Evolutionary conservation across 2,329 filamentous ascomycete genomes (phyloP).

Genomic region (Phoma sp.): DNA sequence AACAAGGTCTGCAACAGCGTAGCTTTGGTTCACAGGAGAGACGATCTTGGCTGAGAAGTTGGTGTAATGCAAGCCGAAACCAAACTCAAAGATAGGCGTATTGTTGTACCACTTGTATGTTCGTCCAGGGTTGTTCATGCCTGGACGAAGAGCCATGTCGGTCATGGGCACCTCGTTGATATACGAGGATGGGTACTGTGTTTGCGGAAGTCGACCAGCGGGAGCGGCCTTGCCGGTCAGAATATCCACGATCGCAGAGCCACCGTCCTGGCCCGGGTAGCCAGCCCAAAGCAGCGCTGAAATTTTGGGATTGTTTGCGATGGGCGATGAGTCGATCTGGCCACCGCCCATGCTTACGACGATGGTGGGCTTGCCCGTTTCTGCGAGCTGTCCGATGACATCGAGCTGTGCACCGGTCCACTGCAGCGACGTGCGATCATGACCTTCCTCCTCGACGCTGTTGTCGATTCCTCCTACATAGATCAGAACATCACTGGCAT

Average conservation of each 20-base stretch:
- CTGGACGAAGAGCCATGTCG: conserved; percentile 63
- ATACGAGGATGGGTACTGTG: conserved; percentile 63
- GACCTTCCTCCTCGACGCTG: conserved; percentile 59
- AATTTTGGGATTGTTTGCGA: conserved; percentile 57
- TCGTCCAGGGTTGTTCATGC: conserved; percentile 55
- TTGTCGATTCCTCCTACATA: conserved; percentile 65
- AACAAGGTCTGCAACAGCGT: conserved; percentile 23
- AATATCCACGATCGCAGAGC: conserved; percentile 62
- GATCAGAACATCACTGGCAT: conserved; percentile 59
- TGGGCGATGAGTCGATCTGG: conserved; percentile 60
- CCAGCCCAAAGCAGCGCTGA: conserved; percentile 64
- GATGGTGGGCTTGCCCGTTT: conserved; percentile 57
- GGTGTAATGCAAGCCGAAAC: conserved; percentile 66
- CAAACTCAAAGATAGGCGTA: conserved; percentile 60
- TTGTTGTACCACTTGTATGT: conserved; percentile 67
- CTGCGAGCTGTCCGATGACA: conserved; percentile 57
- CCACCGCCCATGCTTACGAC: conserved; percentile 62
- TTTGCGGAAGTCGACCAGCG: conserved; percentile 63
- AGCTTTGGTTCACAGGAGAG: conserved; percentile 17
- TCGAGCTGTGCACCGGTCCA: conserved; percentile 62
- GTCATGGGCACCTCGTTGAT: conserved; percentile 60
- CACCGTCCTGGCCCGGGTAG: conserved; percentile 67
- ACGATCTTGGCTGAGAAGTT: conserved; percentile 52
- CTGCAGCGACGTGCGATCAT: conserved; percentile 58
- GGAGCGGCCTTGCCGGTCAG: conserved; percentile 60